phyloP scores from a whole-genome alignment of 2,329 filamentous ascomycete genomes.

The Aspergillus ustus region DNA sequence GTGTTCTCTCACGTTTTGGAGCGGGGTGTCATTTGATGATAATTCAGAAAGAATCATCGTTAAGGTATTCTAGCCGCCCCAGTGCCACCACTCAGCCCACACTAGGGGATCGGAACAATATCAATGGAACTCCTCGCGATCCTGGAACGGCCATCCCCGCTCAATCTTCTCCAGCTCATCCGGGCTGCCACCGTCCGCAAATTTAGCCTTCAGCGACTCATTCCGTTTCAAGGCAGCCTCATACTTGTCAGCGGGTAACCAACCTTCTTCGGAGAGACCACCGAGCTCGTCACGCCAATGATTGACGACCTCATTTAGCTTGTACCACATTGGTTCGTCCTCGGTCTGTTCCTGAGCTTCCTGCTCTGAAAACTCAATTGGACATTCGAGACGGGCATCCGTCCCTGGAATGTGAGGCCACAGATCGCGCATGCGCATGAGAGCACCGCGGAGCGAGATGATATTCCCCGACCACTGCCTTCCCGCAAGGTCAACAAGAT shows the following conservation, averaged over 20 bases:
- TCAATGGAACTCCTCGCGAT: conserved; percentile 21
- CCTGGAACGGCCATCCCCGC: conserved; percentile 22
- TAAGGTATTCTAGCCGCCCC: too few species aligned
- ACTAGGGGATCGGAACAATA: too few species aligned
- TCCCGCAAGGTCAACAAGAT: conserved; percentile 29
- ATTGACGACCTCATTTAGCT: conserved; percentile 25
- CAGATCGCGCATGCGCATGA: conserved; percentile 24
- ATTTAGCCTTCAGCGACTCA: conserved; percentile 14
- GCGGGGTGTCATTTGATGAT: too few species aligned
- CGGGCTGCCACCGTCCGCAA: conserved; percentile 11
- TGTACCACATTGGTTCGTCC: conserved; percentile 27
- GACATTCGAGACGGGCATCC: conserved; percentile 18
- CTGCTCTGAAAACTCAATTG: conserved; percentile 21
- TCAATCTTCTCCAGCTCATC: conserved; percentile 20
- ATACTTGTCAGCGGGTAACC: conserved; percentile 17
- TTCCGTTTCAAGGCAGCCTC: conserved; percentile 17
- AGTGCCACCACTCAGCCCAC: too few species aligned
- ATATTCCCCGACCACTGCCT: conserved; percentile 31
- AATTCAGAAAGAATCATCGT: too few species aligned
- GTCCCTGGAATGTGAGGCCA: conserved; percentile 18
- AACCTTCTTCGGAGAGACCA: conserved; percentile 26
- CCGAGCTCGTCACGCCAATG: conserved; percentile 28
- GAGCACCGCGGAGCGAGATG: conserved; percentile 26
- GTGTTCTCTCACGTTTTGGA: too few species aligned
- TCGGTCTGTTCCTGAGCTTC: conserved; percentile 22